Percentiles rank a stretch among this genome's conserved stretches.
phyloP scores from a whole-genome alignment of 371 early-diverging fungal species.

The Amoeboaphelidium protococcarum region DNA sequence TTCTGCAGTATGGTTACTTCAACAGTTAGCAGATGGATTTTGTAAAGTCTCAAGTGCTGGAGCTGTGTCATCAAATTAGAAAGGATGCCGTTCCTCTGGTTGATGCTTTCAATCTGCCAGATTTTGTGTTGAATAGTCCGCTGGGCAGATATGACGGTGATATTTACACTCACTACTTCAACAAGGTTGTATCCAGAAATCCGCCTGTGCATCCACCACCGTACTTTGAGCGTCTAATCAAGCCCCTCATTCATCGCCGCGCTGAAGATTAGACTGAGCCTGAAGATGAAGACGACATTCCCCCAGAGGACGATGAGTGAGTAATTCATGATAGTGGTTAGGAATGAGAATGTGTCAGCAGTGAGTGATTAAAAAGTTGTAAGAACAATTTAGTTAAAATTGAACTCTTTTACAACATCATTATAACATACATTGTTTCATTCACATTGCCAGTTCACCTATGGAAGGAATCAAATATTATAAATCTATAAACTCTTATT shows the following conservation, averaged over 20 bases:
- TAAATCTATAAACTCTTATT: not conserved
- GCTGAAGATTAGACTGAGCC: not conserved
- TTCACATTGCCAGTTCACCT: not conserved
- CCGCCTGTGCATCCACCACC: slow-evolving; percentile 28
- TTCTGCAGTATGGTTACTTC: slow-evolving; percentile 60
- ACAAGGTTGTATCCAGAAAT: slow-evolving; percentile 43
- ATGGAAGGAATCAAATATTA: not conserved
- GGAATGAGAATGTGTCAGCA: no score
- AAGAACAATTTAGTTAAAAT: not conserved
- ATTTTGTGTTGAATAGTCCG: slow-evolving; percentile 67
- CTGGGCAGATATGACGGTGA: slow-evolving; percentile 67
- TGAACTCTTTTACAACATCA: not conserved
- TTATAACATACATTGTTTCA: not conserved
- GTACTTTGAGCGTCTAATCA: slow-evolving; percentile 52
- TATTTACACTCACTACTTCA: slow-evolving; percentile 53
- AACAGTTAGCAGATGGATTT: slow-evolving; percentile 36
- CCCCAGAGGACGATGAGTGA: slow-evolving; percentile 23
- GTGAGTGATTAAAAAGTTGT: not conserved
- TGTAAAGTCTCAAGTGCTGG: slow-evolving; percentile 30
- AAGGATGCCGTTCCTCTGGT: slow-evolving; percentile 56
- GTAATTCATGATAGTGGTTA: no score
- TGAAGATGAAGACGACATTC: slow-evolving; percentile 17
- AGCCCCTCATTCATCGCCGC: slow-evolving; percentile 41
- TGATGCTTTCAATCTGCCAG: slow-evolving; percentile 59
- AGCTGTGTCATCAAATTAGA: slow-evolving; percentile 16